Evolutionary conservation across 139 green algal genomes (phyloP).

Genomic region (Chlamydomonas applanata): DNA sequence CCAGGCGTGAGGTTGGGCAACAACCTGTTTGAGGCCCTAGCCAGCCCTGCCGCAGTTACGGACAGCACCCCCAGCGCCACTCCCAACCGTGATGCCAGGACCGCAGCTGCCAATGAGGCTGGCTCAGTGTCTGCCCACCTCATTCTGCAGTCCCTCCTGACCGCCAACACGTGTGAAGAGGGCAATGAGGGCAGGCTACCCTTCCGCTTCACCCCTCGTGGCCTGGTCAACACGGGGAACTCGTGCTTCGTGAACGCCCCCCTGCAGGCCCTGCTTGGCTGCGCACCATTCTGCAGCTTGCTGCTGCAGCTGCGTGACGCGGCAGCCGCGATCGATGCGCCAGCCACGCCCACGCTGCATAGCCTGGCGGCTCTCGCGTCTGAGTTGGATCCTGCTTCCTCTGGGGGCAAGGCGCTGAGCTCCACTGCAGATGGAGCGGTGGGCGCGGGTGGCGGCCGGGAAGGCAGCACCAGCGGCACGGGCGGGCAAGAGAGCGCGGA

Average conservation of each 20-base stretch:
- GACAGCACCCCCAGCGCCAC: not conserved
- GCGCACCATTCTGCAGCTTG: slow-evolving; percentile 61
- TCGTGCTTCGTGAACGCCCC: slow-evolving; percentile 82
- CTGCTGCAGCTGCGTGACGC: slow-evolving; percentile 44
- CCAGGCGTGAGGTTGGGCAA: not conserved
- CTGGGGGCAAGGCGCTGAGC: not conserved
- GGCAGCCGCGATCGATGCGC: slow-evolving; percentile 36
- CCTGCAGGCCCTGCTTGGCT: slow-evolving; percentile 73
- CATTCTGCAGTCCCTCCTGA: not conserved
- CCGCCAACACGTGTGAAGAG: not conserved
- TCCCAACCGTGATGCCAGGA: no score
- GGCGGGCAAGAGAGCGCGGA: no score
- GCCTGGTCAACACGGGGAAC: slow-evolving; percentile 80
- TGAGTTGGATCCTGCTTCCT: slow-evolving; percentile 39
- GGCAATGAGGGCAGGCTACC: no score
- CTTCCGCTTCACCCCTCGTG: slow-evolving; percentile 49
- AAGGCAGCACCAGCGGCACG: no score
- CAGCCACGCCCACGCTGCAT: slow-evolving; percentile 47
- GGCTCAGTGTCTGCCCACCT: no score
- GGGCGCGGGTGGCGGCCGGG: not conserved
- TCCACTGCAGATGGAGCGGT: not conserved
- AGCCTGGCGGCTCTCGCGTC: slow-evolving; percentile 50
- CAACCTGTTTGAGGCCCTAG: slow-evolving; percentile 15
- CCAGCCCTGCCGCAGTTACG: not conserved
- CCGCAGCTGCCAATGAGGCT: no score